Base-by-base conservation (phyloP, 2,329 filamentous ascomycete genomes). In the Colletotrichum coccodes region DNA sequence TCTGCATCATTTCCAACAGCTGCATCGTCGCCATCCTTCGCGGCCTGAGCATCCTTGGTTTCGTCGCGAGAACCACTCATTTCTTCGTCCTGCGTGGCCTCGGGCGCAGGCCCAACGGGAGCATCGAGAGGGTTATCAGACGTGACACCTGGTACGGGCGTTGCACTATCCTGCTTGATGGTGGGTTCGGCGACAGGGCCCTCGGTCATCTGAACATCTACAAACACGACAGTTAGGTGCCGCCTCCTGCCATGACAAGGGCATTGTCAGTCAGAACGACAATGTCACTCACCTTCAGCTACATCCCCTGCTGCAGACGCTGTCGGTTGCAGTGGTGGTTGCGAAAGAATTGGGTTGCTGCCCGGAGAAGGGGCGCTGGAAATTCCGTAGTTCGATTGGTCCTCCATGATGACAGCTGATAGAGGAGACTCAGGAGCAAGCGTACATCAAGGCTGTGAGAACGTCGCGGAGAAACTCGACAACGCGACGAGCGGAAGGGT, bases 81-180 rank as follows among this genome's bases (percentile, higher is more conserved):
- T 74, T 95, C 93, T 77, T 94, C 92, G 76, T 96, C 93, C 73
- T 92, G 91, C 61, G 85, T 87, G 70, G 87, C 87, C 74, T 92
- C 89, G 57, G 87, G 84, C 70, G 87, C 86, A 40, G 90, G 90
- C 56, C 86, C 91, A 69, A 88, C 85, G 46, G 91, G 90, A 64
- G 90, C 90, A 83, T 94, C 90, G 73, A 91, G 83, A n/a, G 89
- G 88, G 76, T 91, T 92, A 76, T 92, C 90, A 70, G 82, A 82
- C 56, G 76, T 74, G 64, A 79, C 83, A 71, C 84, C 84, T 70
- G 89, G 85, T 23, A 86, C 88, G 59, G 87, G 85, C 36, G 89
- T 88, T 44, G 86, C 84, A 74, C 84, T 89, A 72, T 91, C 89
- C 77, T 90, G 88, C 79, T 90, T 90, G 62, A 89, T 85, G 40